Percentiles rank a stretch among this genome's conserved stretches.
phyloP scores from a whole-genome alignment of 75 land plant genomes.

The Cryptomeria japonica region DNA sequence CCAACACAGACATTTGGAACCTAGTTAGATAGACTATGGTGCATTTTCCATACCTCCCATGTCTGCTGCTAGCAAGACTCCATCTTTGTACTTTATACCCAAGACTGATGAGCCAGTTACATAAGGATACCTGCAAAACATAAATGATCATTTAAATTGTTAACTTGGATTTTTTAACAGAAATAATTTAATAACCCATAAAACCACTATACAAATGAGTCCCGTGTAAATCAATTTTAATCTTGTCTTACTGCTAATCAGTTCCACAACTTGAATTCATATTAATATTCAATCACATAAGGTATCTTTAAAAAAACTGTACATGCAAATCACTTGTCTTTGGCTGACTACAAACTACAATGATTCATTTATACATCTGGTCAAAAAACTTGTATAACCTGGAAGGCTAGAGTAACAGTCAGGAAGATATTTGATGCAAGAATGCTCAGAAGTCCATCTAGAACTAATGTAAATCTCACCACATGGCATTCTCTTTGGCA shows the following conservation, averaged over 20 bases:
- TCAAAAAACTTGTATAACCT: neutral
- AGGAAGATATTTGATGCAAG: neutral
- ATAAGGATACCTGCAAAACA: slow-evolving; percentile 66
- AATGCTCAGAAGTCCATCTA: neutral
- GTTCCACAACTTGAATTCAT: neutral
- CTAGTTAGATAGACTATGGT: neutral
- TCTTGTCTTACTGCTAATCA: neutral
- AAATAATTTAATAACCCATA: too few relatives aligned
- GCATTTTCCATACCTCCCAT: slow-evolving; percentile 58
- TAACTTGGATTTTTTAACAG: neutral
- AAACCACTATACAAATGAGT: neutral
- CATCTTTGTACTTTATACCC: slow-evolving; percentile 90
- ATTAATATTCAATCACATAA: neutral
- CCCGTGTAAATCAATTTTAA: neutral
- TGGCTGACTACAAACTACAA: neutral
- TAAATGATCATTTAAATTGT: neutral
- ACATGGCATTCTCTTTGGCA: neutral
- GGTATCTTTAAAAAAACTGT: neutral
- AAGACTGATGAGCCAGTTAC: slow-evolving; percentile 93
- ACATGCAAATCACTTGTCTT: neutral
- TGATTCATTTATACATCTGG: neutral
- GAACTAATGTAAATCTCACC: neutral
- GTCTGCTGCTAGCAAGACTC: slow-evolving; percentile 82
- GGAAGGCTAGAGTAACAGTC: neutral
- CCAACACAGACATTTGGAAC: neutral